Conservation (phyloP, 1,139 yeast genomes). For the Kluyveromyces sp. region DNA sequence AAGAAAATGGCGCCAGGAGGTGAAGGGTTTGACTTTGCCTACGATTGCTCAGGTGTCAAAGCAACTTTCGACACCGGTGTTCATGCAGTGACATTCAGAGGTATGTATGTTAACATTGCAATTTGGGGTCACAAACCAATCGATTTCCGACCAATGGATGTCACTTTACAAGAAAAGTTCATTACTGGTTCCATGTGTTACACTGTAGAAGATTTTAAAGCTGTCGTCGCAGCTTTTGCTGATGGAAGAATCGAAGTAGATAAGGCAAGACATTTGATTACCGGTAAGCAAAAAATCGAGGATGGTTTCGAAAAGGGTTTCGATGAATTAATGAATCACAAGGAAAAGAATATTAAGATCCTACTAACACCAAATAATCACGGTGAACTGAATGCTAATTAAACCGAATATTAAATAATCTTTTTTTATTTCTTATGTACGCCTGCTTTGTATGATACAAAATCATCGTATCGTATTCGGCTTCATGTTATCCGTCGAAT, state of each 20-base stretch:
- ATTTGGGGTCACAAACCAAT: slow-evolving; percentile 47
- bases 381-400: slow-evolving; percentile 11
- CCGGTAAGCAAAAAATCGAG: slow-evolving; percentile 37
- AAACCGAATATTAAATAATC: no score
- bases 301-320: slow-evolving; percentile 41
- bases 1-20: slow-evolving; percentile 38
- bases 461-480: no score
- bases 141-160: slow-evolving; percentile 42
- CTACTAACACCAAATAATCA: slow-evolving; percentile 35
- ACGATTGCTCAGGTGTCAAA: slow-evolving; percentile 57
- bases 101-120: slow-evolving; percentile 58
- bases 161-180: slow-evolving; percentile 39
- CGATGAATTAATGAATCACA: slow-evolving; percentile 37
- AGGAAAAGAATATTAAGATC: slow-evolving; percentile 44
- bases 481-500: no score
- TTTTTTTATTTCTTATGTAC: no score
- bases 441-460: no score
- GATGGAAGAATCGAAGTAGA: slow-evolving; percentile 34
- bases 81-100: slow-evolving; percentile 47
- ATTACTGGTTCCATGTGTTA: slow-evolving; percentile 48
- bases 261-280: slow-evolving; percentile 37
- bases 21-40: slow-evolving; percentile 49
- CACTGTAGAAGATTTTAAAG: slow-evolving; percentile 41
- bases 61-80: slow-evolving; percentile 47
- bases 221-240: slow-evolving; percentile 41